Percentiles rank a stretch among this genome's conserved stretches.
Conservation (phyloP, 2,329 filamentous ascomycete genomes). For the Beauveria sp. region DNA sequence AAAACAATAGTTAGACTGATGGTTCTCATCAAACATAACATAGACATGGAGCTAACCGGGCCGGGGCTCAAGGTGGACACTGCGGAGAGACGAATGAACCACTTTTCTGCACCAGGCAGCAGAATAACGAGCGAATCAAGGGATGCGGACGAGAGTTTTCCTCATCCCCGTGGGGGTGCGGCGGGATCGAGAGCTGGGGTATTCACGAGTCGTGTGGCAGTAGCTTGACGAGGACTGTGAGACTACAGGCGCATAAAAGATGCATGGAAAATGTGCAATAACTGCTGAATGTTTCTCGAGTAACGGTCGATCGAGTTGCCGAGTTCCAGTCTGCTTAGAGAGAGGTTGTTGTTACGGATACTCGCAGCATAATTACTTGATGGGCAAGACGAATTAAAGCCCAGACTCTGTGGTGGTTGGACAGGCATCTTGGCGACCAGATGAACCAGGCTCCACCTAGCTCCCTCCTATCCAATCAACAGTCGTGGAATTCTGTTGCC, state of each 20-base stretch:
- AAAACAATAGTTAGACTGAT: no score
- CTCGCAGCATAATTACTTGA: no score
- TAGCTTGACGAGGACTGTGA: no score
- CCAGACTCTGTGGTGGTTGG: not conserved
- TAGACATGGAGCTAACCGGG: no score
- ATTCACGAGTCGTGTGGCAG: not conserved
- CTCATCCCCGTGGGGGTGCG: not conserved
- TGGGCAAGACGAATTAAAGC: no score
- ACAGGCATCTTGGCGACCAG: not conserved
- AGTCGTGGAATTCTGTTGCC: constrained; percentile 2
- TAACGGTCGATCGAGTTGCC: not conserved
- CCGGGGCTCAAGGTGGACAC: not conserved
- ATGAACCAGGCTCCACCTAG: not conserved
- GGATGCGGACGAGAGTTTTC: not conserved
- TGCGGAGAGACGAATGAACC: not conserved
- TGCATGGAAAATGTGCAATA: not conserved
- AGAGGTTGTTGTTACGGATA: no score
- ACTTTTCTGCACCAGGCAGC: not conserved
- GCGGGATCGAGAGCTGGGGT: not conserved
- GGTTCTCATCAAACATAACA: no score
- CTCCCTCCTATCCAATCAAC: not conserved
- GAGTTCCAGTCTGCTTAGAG: not conserved
- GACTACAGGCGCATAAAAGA: not conserved
- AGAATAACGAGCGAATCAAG: constrained; percentile 1
- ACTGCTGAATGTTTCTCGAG: not conserved